Evolutionary conservation across 352 stramenopile species (phyloP).

Genomic region (Aphanomyces cochlioides): DNA sequence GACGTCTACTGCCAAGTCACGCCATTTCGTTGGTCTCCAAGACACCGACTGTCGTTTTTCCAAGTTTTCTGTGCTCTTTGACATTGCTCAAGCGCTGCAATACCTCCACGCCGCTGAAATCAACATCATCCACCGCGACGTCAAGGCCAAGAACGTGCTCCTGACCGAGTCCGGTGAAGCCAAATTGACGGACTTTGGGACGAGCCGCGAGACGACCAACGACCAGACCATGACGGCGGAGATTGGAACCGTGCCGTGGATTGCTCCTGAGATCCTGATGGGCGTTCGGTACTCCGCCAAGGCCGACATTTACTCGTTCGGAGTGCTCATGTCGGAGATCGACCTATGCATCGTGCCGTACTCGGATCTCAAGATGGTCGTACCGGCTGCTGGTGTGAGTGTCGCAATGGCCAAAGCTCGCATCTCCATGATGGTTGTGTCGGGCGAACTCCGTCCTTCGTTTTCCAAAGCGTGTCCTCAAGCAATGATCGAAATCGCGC

Average conservation of each 20-base stretch:
- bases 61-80: conserved; percentile 4
- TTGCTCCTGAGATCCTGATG: conserved; percentile 26
- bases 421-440: conserved; percentile 37
- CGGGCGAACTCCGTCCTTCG: conserved; percentile 47
- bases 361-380: conserved; percentile 16
- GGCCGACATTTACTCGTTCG: conserved; percentile 20
- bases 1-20: too few relatives aligned
- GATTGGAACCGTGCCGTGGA: conserved; percentile 26
- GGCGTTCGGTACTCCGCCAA: conserved; percentile 17
- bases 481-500: conserved; percentile 42
- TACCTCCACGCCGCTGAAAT: conserved; percentile 12
- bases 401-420: conserved; percentile 19
- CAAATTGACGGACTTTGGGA: conserved; percentile 63
- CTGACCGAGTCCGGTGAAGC: not conserved
- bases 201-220: conserved; percentile 38
- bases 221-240: conserved; percentile 28
- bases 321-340: conserved; percentile 21
- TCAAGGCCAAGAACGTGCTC: conserved; percentile 28
- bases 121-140: conserved; percentile 38
- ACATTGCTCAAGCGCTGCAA: not conserved
- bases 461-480: conserved; percentile 48
- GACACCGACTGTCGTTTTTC: not conserved
- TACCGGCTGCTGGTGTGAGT: conserved; percentile 11
- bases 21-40: not conserved
- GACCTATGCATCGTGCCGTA: conserved; percentile 13